Evolutionary conservation across 1,284 basidiomycete species (phyloP).

Genomic region (Hortiboletus rubellus): DNA sequence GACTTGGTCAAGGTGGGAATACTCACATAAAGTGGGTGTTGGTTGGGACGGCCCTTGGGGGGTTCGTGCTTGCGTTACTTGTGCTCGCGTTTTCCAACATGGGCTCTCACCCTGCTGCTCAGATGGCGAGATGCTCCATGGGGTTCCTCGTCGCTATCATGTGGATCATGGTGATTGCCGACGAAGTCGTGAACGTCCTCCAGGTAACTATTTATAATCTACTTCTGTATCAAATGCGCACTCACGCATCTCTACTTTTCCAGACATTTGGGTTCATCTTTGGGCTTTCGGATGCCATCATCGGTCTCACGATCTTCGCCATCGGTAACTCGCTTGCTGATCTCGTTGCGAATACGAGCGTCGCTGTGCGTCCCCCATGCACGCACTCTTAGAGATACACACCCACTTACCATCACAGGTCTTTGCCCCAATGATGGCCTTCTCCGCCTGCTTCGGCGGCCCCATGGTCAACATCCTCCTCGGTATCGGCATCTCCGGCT

Average conservation of each 20-base stretch:
- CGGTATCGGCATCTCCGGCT: conserved; percentile 80
- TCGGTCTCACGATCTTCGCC: conserved; percentile 95
- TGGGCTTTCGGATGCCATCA: conserved; percentile 95
- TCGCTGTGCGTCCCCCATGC: conserved; percentile 57
- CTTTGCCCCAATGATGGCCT: conserved; percentile 86
- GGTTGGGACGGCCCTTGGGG: conserved; percentile 54
- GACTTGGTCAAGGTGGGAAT: conserved; percentile 49
- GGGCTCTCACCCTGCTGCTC: conserved; percentile 59
- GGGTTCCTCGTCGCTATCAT: conserved; percentile 88
- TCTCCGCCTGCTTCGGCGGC: conserved; percentile 91
- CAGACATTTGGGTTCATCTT: conserved; percentile 92
- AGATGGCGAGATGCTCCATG: conserved; percentile 79
- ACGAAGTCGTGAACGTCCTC: conserved; percentile 88
- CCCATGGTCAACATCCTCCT: conserved; percentile 98
- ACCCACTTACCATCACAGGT: conserved; percentile 42
- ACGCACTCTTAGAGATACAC: background rate
- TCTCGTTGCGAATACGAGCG: conserved; percentile 94
- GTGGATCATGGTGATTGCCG: conserved; percentile 96
- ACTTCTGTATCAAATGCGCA: background rate
- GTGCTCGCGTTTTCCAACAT: conserved; percentile 64
- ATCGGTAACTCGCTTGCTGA: conserved; percentile 96
- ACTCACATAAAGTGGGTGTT: conserved; percentile 56
- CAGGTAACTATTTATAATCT: conserved; percentile 51
- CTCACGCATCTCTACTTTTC: conserved; percentile 12
- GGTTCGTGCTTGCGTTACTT: conserved; percentile 53